Base-by-base conservation (phyloP, 2,329 filamentous ascomycete species). In the Fusarium sp. region DNA sequence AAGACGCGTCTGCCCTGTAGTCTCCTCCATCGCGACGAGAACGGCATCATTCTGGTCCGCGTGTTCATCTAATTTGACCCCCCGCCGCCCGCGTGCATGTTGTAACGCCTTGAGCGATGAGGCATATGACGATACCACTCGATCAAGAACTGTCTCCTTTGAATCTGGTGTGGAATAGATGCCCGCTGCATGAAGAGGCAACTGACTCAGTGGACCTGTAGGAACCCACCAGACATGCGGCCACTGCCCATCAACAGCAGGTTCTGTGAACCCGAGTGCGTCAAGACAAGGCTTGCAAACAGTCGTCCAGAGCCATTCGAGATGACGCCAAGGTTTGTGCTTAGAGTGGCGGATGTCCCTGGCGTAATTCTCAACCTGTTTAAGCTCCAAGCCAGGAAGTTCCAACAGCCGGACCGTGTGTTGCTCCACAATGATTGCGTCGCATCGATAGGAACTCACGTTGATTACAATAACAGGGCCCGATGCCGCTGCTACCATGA, bases 261-360 rank as follows among this genome's bases (percentile, higher is more conserved):
- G 44, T 0, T 18, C 5, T 3, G 0, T 4, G 3, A 25, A 27
- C 4, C 24, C 44, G 1, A 46, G 44, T 16, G 22, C 44, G 2
- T 46, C 24, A 7, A 46, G 22, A n/a, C 40, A 46, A 4, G 24
- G 40, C 7, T 2, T 0, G 4, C 40, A 46, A 3, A 18, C 1
- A n/a, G 4, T 11, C 2, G 8, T 10, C 44, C 44, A 46, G 4
- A 46, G 44, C 44, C 44, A 27, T 46, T 12, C 24, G 3, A 46
- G 24, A 6, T 16, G 10, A 0, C 0, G 5, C 40, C 20, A 20
- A 22, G 20, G n/a, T 2, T 8, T 0, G 5, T 14, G n/a, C 4
- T 42, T 22, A 0, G 0, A 13, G 9, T 0, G 0, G n/a, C 0
- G 1, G 5, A 20, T n/a, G 7, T 27, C 11, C 7, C 3, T 11